Evolutionary conservation across 2,329 filamentous ascomycete genomes (phyloP), one percentile per base, ranked within the genome.

Genomic region (Microsporum canis): DNA sequence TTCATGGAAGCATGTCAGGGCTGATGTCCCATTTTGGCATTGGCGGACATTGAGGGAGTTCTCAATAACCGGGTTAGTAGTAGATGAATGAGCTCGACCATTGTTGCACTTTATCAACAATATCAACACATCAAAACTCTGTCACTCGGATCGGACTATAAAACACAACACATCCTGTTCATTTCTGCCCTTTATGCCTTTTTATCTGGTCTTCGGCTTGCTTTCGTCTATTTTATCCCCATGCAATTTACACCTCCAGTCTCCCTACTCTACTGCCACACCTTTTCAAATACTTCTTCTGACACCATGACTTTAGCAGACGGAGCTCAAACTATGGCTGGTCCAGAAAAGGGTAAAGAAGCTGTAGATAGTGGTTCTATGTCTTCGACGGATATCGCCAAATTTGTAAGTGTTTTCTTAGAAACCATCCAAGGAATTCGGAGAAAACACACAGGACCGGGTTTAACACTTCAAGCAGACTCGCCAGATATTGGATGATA

Each of bases 401-500:
- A 74, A 68, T 62, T 76, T 68, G 74, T 76, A 71, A 65, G 71
- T 68, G 33, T 60, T 38, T 43, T 45, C 14, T 55, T 31, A 23
- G 49, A 23, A 55, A 31, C 27, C 23, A 33, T 36, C 43, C 36
- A 47, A 17, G 43, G 43, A 12, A 14, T 47, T 55, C n/a, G 27
- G 49, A 36, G 43, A 27, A 47, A 47, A 47, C 38, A 47, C 43
- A 55, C 49, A 5, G 23, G 33, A 12, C 33, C 4, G 29, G 12
- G 45, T 17, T 29, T 55, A 55, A 55, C 23, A 8, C 55, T 49
- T 29, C 41, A 36, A 7, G 8, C 62, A 75, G 73, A 73, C 75
- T 41, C 71, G 73, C 60, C 74, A 76, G 41, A 79, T 85, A 60
- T 72, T 85, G 66, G 80, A 84, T 63, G 80, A 83, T 63, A 78